Percentiles rank a stretch among this genome's conserved stretches.
These are phyloP conservation scores for Anastatica hierochuntica DNA, from an alignment of 345 rosid genomes.

Conservation along the genomic window DNA sequence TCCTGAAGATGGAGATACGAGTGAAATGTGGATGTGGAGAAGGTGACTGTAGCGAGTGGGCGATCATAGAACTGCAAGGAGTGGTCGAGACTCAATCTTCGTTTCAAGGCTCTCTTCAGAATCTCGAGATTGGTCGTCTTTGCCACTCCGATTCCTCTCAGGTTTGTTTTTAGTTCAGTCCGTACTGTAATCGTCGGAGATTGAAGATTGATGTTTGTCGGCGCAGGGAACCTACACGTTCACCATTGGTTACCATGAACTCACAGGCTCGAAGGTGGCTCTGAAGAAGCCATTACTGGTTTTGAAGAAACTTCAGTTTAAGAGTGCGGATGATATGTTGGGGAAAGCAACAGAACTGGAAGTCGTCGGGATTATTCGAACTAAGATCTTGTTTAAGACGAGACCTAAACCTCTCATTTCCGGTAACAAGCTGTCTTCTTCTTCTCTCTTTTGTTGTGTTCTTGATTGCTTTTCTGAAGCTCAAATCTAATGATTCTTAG, in stretches of 20 bases:
- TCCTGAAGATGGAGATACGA: conserved; percentile 79
- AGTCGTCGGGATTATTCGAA: conserved; percentile 60
- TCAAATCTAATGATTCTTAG: background rate
- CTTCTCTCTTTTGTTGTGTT: too few relatives aligned
- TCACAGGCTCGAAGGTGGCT: conserved; percentile 45
- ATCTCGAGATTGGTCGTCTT: conserved; percentile 70
- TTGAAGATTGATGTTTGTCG: conserved; percentile 5
- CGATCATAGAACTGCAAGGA: conserved; percentile 81
- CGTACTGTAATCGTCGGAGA: background rate
- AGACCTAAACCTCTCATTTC: conserved; percentile 84
- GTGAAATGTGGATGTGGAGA: conserved; percentile 72
- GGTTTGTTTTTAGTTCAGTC: conserved; percentile 32
- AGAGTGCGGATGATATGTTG: conserved; percentile 26
- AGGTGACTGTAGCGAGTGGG: conserved; percentile 79
- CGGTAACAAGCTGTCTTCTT: too few relatives aligned
- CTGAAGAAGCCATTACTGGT: conserved; percentile 67
- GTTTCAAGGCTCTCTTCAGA: conserved; percentile 46
- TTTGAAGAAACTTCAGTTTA: conserved; percentile 52
- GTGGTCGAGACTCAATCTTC: conserved; percentile 57
- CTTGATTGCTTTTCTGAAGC: background rate
- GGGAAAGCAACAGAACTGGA: conserved; percentile 38
- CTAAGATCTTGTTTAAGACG: conserved; percentile 69
- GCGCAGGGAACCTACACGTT: conserved; percentile 72
- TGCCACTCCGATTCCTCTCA: conserved; percentile 57
- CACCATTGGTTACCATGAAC: conserved; percentile 75